phyloP scores from a whole-genome alignment of 495 filamentous ascomycete species.

The Amniculicola lignicola region DNA sequence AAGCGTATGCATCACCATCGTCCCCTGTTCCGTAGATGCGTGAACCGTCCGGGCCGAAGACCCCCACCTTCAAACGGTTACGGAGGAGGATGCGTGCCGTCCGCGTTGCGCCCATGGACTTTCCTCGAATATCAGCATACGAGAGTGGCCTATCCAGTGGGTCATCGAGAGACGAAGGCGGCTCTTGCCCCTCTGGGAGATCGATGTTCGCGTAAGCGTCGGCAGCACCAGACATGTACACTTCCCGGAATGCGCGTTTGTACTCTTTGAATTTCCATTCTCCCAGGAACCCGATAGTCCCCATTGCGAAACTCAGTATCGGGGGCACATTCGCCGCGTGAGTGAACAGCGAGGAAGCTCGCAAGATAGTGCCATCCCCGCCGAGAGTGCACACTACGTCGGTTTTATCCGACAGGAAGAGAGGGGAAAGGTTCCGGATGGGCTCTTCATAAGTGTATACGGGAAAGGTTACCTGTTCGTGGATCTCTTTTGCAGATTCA shows the following conservation, averaged over 20 bases:
- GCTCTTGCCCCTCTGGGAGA: slow-evolving; percentile 10
- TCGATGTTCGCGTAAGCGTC: slow-evolving; percentile 42
- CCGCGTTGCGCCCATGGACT: slow-evolving; percentile 72
- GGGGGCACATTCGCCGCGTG: slow-evolving; percentile 79
- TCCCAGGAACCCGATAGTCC: slow-evolving; percentile 87
- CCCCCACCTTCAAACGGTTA: slow-evolving; percentile 72
- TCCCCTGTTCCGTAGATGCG: slow-evolving; percentile 30
- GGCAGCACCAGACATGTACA: slow-evolving; percentile 84
- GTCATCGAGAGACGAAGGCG: slow-evolving; percentile 4
- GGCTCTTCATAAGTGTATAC: slow-evolving; percentile 57
- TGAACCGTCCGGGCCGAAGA: slow-evolving; percentile 31
- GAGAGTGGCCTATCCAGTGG: slow-evolving; percentile 43
- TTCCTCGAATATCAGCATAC: slow-evolving; percentile 74
- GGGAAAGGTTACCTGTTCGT: slow-evolving; percentile 71
- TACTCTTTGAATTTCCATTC: slow-evolving; percentile 95
- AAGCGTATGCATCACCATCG: slow-evolving; percentile 66
- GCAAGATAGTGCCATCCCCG: slow-evolving; percentile 93
- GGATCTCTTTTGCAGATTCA: slow-evolving; percentile 66
- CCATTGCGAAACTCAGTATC: slow-evolving; percentile 95
- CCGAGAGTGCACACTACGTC: slow-evolving; percentile 87
- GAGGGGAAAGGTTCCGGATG: not conserved
- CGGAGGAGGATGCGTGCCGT: slow-evolving; percentile 78
- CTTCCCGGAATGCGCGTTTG: slow-evolving; percentile 84
- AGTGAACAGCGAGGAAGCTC: slow-evolving; percentile 85
- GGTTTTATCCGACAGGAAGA: slow-evolving; percentile 59